These are phyloP conservation scores for Ustilago trichophora DNA, from an alignment of 1,284 basidiomycete species.

Conservation along the genomic window DNA sequence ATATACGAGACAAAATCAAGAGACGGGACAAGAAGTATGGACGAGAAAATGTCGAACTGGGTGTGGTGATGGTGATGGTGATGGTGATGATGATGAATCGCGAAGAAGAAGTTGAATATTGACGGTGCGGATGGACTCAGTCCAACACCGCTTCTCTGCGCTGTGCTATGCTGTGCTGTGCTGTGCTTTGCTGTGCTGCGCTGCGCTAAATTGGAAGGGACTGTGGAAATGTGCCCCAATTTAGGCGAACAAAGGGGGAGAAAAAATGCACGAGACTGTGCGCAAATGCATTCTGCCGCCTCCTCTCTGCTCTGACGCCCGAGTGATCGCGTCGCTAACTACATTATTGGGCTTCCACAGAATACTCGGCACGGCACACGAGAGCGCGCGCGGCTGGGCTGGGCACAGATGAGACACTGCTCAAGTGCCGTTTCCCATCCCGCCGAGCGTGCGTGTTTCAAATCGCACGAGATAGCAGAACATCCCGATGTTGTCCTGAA, in stretches of 20 bases:
- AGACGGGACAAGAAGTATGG: not conserved
- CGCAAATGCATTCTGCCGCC: not conserved
- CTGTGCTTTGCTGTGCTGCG: not conserved
- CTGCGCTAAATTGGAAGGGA: not conserved
- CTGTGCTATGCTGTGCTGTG: not conserved
- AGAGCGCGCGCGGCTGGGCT: too few relatives aligned
- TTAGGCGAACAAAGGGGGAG: not conserved
- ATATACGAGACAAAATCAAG: conserved; percentile 1
- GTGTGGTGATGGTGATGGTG: not conserved
- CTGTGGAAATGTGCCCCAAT: not conserved
- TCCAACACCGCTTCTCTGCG: not conserved
- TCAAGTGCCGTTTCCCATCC: too few relatives aligned
- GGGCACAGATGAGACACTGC: too few relatives aligned
- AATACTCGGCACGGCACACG: too few relatives aligned
- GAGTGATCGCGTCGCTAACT: conserved; percentile 16
- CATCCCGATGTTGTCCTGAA: too few relatives aligned
- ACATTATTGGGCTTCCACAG: too few relatives aligned
- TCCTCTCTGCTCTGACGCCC: not conserved
- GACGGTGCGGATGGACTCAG: not conserved
- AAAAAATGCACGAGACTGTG: not conserved
- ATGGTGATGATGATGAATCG: conserved; percentile 5
- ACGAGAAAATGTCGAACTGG: not conserved
- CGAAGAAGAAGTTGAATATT: conserved; percentile 3
- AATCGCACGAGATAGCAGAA: too few relatives aligned
- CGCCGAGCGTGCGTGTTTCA: too few relatives aligned